phyloP scores from a whole-genome alignment of 352 stramenopile genomes.

The Thalassiosira hispida region DNA sequence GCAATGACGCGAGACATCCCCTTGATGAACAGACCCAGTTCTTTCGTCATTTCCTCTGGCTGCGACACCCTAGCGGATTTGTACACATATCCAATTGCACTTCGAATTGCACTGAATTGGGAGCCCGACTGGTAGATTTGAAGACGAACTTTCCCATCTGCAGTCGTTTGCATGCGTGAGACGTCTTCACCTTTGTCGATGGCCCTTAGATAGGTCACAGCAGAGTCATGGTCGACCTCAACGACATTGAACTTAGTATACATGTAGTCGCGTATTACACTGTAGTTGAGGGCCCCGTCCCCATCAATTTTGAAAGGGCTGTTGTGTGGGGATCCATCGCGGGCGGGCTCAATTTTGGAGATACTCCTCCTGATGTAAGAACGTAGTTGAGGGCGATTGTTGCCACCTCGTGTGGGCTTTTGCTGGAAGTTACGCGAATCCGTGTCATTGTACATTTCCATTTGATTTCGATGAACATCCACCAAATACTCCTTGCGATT shows the following conservation, averaged over 20 bases:
- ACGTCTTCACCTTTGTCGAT: background rate
- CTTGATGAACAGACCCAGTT: constrained; percentile 8
- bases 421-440: background rate
- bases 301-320: constrained; percentile 25
- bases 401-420: background rate
- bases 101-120: constrained; percentile 12
- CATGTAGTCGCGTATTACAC: constrained; percentile 16
- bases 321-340: constrained; percentile 7
- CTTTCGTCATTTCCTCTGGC: background rate
- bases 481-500: background rate
- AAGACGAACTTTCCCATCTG: constrained; percentile 4
- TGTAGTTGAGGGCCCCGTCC: constrained; percentile 18
- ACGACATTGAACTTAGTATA: constrained; percentile 18
- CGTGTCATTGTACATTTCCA: background rate
- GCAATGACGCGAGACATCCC: constrained; percentile 2
- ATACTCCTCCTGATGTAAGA: background rate
- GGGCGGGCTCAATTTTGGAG: background rate
- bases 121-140: background rate
- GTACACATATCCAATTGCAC: constrained; percentile 20
- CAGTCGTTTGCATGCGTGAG: background rate
- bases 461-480: background rate
- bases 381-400: background rate
- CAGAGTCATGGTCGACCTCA: background rate
- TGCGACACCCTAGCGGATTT: constrained; percentile 9
- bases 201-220: constrained; percentile 8